phyloP scores from a whole-genome alignment of 768 basidiomycete genomes.

The Pleurotus ostreatus region DNA sequence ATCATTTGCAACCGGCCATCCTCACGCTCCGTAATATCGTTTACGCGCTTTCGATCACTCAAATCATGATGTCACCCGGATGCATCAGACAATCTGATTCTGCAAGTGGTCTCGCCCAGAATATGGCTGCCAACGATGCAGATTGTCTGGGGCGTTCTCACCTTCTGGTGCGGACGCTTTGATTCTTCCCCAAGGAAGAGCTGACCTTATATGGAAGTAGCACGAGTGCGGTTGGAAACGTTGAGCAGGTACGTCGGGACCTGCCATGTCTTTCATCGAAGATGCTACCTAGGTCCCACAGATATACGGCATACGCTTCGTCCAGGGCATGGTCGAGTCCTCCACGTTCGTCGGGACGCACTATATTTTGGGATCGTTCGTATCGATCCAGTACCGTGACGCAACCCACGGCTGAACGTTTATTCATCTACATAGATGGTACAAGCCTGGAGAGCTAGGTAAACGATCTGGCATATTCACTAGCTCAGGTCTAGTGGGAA shows the following conservation, averaged over 20 bases:
- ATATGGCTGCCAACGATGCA: constrained; percentile 68
- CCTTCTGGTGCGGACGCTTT: constrained; percentile 45
- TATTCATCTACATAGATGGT: constrained; percentile 56
- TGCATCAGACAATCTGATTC: constrained; percentile 56
- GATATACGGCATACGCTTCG: constrained; percentile 69
- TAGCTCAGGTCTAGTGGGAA: constrained; percentile 56
- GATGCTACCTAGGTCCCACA: constrained; percentile 16
- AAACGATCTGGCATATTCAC: constrained; percentile 73
- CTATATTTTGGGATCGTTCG: constrained; percentile 68
- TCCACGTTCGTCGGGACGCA: constrained; percentile 77
- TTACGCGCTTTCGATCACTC: neutral
- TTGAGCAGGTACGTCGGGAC: constrained; percentile 42
- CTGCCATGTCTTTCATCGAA: too few species aligned
- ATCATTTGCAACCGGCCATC: too few species aligned
- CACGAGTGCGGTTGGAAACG: constrained; percentile 50
- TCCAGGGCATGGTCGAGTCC: constrained; percentile 69
- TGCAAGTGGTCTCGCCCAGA: constrained; percentile 58
- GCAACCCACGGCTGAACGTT: neutral
- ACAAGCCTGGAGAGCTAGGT: constrained; percentile 64
- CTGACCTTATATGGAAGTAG: constrained; percentile 24
- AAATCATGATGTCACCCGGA: neutral
- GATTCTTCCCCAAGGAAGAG: constrained; percentile 1
- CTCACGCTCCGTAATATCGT: too few species aligned
- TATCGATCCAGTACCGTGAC: constrained; percentile 9
- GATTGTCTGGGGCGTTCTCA: constrained; percentile 61